Conservation (phyloP, 352 stramenopile species). For the Aphanomyces euteiches region DNA sequence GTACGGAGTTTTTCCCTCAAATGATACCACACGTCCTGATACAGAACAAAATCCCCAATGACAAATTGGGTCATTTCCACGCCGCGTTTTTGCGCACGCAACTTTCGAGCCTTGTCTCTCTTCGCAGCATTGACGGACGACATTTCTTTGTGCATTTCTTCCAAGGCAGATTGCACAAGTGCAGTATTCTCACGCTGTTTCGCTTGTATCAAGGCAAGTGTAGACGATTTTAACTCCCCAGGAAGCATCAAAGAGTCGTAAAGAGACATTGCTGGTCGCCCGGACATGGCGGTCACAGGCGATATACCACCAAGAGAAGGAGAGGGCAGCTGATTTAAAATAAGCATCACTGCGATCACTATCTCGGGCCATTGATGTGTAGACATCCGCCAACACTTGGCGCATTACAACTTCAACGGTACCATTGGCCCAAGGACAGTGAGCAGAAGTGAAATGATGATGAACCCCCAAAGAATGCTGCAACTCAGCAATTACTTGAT, state of each 20-base stretch:
- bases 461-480: not conserved
- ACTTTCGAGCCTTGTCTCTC: not conserved
- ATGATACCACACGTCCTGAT: constrained; percentile 32
- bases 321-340: constrained; percentile 16
- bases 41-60: constrained; percentile 32
- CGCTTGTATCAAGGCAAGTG: not conserved
- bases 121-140: not conserved
- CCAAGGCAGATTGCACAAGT: not conserved
- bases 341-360: not conserved
- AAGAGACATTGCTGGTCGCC: constrained; percentile 11
- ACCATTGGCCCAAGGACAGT: constrained; percentile 28
- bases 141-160: constrained; percentile 17
- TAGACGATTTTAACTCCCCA: not conserved
- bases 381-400: constrained; percentile 18
- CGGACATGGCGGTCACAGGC: constrained; percentile 26
- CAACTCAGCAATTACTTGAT: constrained; percentile 27
- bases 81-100: constrained; percentile 11
- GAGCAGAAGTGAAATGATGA: constrained; percentile 25
- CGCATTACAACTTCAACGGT: constrained; percentile 30
- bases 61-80: constrained; percentile 31
- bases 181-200: not conserved
- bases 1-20: constrained; percentile 24
- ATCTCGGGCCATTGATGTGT: constrained; percentile 12
- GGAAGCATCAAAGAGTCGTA: not conserved
- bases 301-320: constrained; percentile 1